Evolutionary conservation across 768 basidiomycete species (phyloP).

Genomic region (Hemileccinum impolitum): DNA sequence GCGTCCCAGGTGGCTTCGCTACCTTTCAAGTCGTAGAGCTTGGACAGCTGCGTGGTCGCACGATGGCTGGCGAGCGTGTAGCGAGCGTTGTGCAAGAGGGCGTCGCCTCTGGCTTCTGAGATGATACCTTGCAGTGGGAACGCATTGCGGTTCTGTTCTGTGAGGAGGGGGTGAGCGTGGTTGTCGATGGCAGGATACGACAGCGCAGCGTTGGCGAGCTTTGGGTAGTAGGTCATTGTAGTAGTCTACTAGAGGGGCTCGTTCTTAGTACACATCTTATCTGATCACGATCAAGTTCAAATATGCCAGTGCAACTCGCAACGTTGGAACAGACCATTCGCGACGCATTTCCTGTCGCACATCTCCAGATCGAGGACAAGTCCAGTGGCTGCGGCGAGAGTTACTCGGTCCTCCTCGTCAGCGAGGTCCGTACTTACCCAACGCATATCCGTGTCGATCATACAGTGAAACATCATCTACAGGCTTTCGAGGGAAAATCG

Average conservation of each 20-base stretch:
- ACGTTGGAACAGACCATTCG: constrained; percentile 64
- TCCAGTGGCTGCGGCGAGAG: constrained; percentile 81
- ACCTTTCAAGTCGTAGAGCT: constrained; percentile 43
- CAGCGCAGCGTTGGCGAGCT: constrained; percentile 19
- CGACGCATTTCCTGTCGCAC: constrained; percentile 55
- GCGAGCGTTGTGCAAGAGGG: constrained; percentile 46
- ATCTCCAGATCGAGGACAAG: constrained; percentile 72
- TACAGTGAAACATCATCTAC: background rate
- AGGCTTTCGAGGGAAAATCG: constrained; percentile 77
- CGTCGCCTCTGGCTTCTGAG: constrained; percentile 59
- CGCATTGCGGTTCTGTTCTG: constrained; percentile 37
- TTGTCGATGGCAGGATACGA: constrained; percentile 67
- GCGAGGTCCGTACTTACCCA: constrained; percentile 47
- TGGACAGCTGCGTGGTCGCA: constrained; percentile 52
- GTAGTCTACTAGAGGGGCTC: no score
- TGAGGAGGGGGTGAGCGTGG: constrained; percentile 72
- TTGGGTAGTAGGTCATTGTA: constrained; percentile 13
- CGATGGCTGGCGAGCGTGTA: constrained; percentile 58
- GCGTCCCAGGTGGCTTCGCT: constrained; percentile 51
- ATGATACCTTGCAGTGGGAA: constrained; percentile 63
- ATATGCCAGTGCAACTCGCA: constrained; percentile 53
- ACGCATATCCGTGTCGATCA: background rate
- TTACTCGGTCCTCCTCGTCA: constrained; percentile 73
- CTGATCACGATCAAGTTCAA: background rate
- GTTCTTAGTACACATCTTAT: background rate